These are phyloP conservation scores for Murraya koenigii DNA, from an alignment of 345 rosid species.

Conservation along the genomic window DNA sequence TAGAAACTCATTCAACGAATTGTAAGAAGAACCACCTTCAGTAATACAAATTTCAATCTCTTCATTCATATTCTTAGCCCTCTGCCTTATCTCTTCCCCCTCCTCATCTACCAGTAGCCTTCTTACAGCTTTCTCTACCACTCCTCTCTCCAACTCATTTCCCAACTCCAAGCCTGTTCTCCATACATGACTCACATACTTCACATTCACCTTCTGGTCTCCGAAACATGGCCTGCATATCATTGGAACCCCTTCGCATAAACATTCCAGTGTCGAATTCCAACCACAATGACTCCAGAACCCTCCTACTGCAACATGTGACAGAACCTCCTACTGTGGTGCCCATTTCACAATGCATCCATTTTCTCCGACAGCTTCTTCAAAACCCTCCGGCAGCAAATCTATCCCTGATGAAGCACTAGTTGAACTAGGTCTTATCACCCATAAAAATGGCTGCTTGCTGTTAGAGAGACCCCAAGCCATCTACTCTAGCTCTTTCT, in stretches of 20 bases:
- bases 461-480: conserved; percentile 15
- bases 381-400: neutral
- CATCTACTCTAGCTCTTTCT: neutral
- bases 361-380: neutral
- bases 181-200: neutral
- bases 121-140: conserved; percentile 3
- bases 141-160: conserved; percentile 1
- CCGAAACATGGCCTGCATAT: conserved; percentile 8
- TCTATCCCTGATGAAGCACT: neutral
- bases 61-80: conserved; percentile 5
- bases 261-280: conserved; percentile 1
- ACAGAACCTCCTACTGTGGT: neutral
- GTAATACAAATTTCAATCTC: neutral
- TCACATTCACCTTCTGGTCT: neutral
- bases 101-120: neutral
- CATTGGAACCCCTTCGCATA: conserved; percentile 10
- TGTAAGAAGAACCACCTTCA: conserved; percentile 13
- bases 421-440: neutral
- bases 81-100: conserved; percentile 8
- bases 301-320: conserved; percentile 3
- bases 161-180: conserved; percentile 1
- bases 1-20: conserved; percentile 12
- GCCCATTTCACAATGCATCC: conserved; percentile 10
- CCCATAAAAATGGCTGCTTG: conserved; percentile 9
- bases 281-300: conserved; percentile 16